phyloP scores from a whole-genome alignment of 768 basidiomycete genomes.

The Porphyrellus cyaneotinctus region DNA sequence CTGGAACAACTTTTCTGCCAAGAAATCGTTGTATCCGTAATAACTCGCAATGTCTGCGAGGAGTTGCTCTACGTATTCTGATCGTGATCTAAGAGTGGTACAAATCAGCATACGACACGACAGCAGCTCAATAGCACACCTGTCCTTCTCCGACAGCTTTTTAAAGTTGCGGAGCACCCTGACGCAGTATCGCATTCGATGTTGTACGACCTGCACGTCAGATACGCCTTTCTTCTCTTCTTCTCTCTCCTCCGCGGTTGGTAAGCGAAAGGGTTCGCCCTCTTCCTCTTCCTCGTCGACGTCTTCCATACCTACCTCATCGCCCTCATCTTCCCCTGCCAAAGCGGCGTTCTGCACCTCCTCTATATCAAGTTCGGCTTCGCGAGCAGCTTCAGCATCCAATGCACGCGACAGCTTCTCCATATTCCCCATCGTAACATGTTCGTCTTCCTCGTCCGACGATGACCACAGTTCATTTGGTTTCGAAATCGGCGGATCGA shows the following conservation, averaged over 20 bases:
- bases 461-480: slow-evolving; percentile 35
- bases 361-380: slow-evolving; percentile 64
- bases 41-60: slow-evolving; percentile 88
- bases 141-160: slow-evolving; percentile 58
- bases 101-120: slow-evolving; percentile 4
- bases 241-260: slow-evolving; percentile 67
- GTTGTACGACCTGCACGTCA: slow-evolving; percentile 72
- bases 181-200: slow-evolving; percentile 75
- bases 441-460: slow-evolving; percentile 47
- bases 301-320: slow-evolving; percentile 39
- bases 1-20: slow-evolving; percentile 91
- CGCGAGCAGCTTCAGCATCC: slow-evolving; percentile 61
- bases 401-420: slow-evolving; percentile 75
- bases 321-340: slow-evolving; percentile 46
- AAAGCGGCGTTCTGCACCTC: slow-evolving; percentile 57
- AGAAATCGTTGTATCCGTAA: slow-evolving; percentile 96
- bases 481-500: slow-evolving; percentile 18
- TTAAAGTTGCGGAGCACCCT: slow-evolving; percentile 71
- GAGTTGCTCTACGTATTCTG: slow-evolving; percentile 88
- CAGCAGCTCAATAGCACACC: slow-evolving; percentile 34
- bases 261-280: slow-evolving; percentile 54
- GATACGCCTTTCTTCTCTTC: slow-evolving; percentile 66
- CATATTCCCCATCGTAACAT: slow-evolving; percentile 75
- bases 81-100: slow-evolving; percentile 63
- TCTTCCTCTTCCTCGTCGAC: slow-evolving; percentile 36